These are phyloP conservation scores for Gastroboletus turbinatus DNA, from an alignment of 1,284 basidiomycete species.

Conservation along the genomic window DNA sequence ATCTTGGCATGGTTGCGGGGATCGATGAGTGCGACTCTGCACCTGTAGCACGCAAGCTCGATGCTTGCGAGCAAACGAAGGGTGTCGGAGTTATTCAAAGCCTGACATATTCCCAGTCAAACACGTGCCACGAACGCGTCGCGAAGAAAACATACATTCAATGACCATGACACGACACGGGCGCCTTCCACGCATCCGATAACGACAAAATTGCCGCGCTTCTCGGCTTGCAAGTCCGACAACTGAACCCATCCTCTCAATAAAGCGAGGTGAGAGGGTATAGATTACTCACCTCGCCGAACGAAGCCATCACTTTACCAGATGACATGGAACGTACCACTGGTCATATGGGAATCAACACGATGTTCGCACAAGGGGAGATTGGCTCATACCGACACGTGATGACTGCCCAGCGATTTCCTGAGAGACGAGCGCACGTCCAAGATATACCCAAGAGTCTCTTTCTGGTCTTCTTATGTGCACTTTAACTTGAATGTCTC, in stretches of 20 bases:
- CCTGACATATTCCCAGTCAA: slow-evolving; percentile 41
- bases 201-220: slow-evolving; percentile 80
- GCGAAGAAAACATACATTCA: slow-evolving; percentile 54
- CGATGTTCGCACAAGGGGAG: slow-evolving; percentile 1
- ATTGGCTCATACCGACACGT: slow-evolving; percentile 61
- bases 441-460: slow-evolving; percentile 79
- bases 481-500: slow-evolving; percentile 79
- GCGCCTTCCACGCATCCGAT: slow-evolving; percentile 70
- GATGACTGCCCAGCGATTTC: slow-evolving; percentile 70
- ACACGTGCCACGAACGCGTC: neutral
- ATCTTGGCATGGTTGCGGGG: slow-evolving; percentile 59
- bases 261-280: slow-evolving; percentile 3
- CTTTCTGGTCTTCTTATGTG: slow-evolving; percentile 74
- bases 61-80: slow-evolving; percentile 75
- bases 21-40: slow-evolving; percentile 63
- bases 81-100: slow-evolving; percentile 76
- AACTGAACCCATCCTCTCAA: slow-evolving; percentile 39
- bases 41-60: slow-evolving; percentile 75
- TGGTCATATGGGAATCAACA: slow-evolving; percentile 33
- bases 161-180: slow-evolving; percentile 78
- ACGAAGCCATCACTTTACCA: slow-evolving; percentile 66
- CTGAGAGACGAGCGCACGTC: slow-evolving; percentile 69
- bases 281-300: slow-evolving; percentile 71
- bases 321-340: slow-evolving; percentile 66
- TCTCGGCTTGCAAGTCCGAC: slow-evolving; percentile 76